phyloP scores from a whole-genome alignment of 129 eudicot species.

The Lonicera japonica region DNA sequence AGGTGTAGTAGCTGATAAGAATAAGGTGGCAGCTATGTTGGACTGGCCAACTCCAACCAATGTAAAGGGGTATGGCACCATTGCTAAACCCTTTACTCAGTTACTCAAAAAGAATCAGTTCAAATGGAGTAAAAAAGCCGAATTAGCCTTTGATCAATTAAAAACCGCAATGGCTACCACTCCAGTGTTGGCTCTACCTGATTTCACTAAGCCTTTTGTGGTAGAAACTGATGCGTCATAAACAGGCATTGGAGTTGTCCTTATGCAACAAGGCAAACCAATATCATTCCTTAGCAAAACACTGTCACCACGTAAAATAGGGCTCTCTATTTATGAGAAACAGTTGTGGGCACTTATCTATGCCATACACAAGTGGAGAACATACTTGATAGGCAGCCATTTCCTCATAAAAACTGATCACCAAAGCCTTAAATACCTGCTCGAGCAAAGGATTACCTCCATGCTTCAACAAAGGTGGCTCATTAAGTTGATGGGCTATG shows the following conservation, averaged over 20 bases:
- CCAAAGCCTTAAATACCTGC: background rate
- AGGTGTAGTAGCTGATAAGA: background rate
- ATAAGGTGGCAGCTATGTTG: background rate
- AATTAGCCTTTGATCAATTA: no score
- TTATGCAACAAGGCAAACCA: background rate
- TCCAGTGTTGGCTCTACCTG: no score
- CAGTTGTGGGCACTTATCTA: background rate
- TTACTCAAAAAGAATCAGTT: no score
- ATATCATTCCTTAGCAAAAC: background rate
- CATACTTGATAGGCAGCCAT: no score
- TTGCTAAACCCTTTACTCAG: background rate
- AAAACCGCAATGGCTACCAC: no score
- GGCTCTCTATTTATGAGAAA: background rate
- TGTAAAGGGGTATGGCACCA: background rate
- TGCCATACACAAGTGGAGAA: background rate
- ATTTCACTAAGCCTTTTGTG: background rate
- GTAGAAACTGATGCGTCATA: background rate
- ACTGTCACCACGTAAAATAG: background rate
- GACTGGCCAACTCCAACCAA: background rate
- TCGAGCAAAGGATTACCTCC: no score
- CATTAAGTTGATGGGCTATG: background rate
- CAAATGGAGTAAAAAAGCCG: no score
- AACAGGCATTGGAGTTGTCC: background rate
- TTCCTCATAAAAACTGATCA: background rate
- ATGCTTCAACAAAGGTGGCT: background rate